Conservation (phyloP, 225 moss, liverwort and hornwort genomes). For the Pseudoscleropodium purum region DNA sequence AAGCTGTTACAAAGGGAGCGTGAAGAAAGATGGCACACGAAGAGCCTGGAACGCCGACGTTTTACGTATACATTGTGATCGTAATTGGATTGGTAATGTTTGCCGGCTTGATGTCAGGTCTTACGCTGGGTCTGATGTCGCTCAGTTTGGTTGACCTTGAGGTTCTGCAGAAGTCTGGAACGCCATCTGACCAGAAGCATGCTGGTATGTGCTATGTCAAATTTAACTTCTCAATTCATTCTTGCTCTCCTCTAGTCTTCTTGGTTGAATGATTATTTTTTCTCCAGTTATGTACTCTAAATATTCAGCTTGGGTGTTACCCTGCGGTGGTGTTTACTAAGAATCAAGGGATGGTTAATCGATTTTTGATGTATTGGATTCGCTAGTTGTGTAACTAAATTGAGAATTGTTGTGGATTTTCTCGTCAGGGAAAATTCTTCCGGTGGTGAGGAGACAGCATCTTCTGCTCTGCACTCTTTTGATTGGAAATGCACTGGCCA, state of each 20-base stretch:
- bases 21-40: slow-evolving; percentile 35
- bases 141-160: slow-evolving; percentile 49
- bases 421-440: slow-evolving; percentile 35
- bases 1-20: background rate
- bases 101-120: slow-evolving; percentile 48
- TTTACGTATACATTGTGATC: slow-evolving; percentile 34
- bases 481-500: slow-evolving; percentile 50
- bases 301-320: background rate
- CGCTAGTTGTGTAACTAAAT: background rate
- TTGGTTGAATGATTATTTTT: background rate
- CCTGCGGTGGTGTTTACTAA: background rate
- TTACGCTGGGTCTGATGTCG: slow-evolving; percentile 46
- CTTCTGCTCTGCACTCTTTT: slow-evolving; percentile 47
- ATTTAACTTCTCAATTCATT: background rate
- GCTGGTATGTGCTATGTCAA: slow-evolving; percentile 15
- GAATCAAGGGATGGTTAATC: background rate
- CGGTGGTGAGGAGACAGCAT: slow-evolving; percentile 50
- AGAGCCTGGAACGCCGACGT: slow-evolving; percentile 29
- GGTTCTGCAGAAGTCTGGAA: slow-evolving; percentile 44
- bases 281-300: background rate
- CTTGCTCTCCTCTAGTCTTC: background rate
- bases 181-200: slow-evolving; percentile 21
- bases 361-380: background rate
- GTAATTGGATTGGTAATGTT: slow-evolving; percentile 34
- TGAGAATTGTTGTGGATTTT: background rate